Conservation (phyloP, 2,329 filamentous ascomycete species). For the Curvularia sp. region DNA sequence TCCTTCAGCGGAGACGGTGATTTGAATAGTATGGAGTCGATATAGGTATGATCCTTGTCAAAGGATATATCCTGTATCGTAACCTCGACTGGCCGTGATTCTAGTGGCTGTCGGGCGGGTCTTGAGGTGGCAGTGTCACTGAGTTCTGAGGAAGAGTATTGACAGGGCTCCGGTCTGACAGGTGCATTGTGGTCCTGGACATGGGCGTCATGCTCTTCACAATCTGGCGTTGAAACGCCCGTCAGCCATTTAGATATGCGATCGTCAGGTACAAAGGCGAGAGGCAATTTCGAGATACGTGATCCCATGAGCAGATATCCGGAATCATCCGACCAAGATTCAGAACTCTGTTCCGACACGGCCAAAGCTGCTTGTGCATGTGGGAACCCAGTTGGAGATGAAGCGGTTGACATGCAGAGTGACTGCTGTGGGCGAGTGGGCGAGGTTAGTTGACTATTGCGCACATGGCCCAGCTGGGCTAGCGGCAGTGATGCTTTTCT, state of each 20-base stretch:
- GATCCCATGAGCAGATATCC: slow-evolving; percentile 26
- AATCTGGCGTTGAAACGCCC: slow-evolving; percentile 6
- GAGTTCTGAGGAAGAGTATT: neutral
- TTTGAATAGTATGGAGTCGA: neutral
- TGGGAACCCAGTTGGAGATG: neutral
- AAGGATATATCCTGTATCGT: neutral
- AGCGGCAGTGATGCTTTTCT: slow-evolving; percentile 17
- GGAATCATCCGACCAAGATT: slow-evolving; percentile 41
- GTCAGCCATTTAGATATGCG: slow-evolving; percentile 31
- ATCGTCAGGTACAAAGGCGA: slow-evolving; percentile 9
- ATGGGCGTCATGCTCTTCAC: neutral
- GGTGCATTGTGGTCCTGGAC: neutral
- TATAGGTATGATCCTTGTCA: neutral
- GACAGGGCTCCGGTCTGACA: neutral
- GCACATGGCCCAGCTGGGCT: neutral
- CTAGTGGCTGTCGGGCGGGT: neutral
- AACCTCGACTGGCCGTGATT: neutral
- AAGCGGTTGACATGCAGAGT: slow-evolving; percentile 8
- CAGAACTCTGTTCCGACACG: slow-evolving; percentile 22
- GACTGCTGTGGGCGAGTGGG: slow-evolving; percentile 7
- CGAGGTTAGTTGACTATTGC: neutral
- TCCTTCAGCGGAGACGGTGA: neutral
- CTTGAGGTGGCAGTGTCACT: neutral
- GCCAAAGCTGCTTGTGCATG: slow-evolving; percentile 3
- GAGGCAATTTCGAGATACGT: slow-evolving; percentile 2